Evolutionary conservation across 176 grass and related monocot species (phyloP).

Genomic region (Lolium perenne): DNA sequence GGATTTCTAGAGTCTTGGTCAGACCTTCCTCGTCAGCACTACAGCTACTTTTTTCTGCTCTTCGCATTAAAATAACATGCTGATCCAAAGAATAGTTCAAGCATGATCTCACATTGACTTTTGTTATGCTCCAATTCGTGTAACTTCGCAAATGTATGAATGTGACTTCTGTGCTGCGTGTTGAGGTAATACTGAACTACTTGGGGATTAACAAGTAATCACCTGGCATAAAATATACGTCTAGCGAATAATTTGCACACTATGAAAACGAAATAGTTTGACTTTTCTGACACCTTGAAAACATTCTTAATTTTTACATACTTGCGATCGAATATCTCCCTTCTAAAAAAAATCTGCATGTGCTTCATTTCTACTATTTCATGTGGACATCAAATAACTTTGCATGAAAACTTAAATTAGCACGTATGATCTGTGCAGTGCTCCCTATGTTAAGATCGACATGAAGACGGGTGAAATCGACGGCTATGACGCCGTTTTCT

Average conservation of each 20-base stretch:
- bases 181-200: constrained; percentile 20
- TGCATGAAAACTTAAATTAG: neutral
- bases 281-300: neutral
- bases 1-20: constrained; percentile 17
- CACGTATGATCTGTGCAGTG: constrained; percentile 40
- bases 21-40: neutral
- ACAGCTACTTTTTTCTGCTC: neutral
- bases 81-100: constrained; percentile 23
- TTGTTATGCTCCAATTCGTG: neutral
- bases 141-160: neutral
- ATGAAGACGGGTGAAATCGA: constrained; percentile 77
- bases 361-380: neutral
- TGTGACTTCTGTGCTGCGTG: neutral
- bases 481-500: constrained; percentile 78
- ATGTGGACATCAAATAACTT: neutral
- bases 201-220: neutral
- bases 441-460: constrained; percentile 79
- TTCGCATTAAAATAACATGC: constrained; percentile 27
- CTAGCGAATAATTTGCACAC: neutral
- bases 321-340: neutral
- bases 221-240: neutral
- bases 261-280: neutral
- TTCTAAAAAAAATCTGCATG: neutral
- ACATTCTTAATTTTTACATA: neutral
- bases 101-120: constrained; percentile 20